These are phyloP conservation scores for Lepidium campestre DNA, from an alignment of 441 rosid species.

Conservation along the genomic window DNA sequence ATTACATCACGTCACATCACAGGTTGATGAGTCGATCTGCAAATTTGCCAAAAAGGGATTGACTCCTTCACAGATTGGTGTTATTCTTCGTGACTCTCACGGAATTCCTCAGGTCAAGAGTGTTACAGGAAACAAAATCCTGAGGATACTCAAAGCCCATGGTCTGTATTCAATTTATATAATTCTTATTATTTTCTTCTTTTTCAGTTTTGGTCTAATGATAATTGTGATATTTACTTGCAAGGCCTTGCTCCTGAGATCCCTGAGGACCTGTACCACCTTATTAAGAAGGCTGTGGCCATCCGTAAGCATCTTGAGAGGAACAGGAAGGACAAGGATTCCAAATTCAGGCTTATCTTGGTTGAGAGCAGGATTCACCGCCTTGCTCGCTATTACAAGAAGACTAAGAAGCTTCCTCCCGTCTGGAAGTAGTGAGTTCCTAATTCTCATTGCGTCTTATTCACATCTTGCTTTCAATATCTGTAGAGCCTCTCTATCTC, in stretches of 20 bases:
- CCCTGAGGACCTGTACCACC: slow-evolving; percentile 70
- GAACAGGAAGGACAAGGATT: slow-evolving; percentile 70
- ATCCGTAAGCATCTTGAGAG: slow-evolving; percentile 69
- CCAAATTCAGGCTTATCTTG: slow-evolving; percentile 61
- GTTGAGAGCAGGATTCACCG: slow-evolving; percentile 78
- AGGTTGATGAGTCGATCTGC: slow-evolving; percentile 66
- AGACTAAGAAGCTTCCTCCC: slow-evolving; percentile 79
- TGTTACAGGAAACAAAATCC: slow-evolving; percentile 62
- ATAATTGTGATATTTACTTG: neutral
- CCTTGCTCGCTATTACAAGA: slow-evolving; percentile 72
- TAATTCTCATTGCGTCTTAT: neutral
- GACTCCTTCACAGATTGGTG: slow-evolving; percentile 72
- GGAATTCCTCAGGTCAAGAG: slow-evolving; percentile 66
- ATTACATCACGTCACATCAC: neutral
- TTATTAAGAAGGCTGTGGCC: slow-evolving; percentile 70
- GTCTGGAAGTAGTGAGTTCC: slow-evolving; percentile 67
- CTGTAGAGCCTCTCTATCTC: neutral
- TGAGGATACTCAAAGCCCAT: slow-evolving; percentile 62
- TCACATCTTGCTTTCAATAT: neutral
- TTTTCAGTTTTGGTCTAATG: neutral
- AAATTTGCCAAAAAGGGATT: slow-evolving; percentile 63
- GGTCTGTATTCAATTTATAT: slow-evolving; percentile 22
- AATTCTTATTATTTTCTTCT: neutral
- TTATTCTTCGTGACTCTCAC: slow-evolving; percentile 66
- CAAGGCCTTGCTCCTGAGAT: slow-evolving; percentile 64